Evolutionary conservation across 106 monocot species (phyloP).

Genomic region (Apostasia ramifera): DNA sequence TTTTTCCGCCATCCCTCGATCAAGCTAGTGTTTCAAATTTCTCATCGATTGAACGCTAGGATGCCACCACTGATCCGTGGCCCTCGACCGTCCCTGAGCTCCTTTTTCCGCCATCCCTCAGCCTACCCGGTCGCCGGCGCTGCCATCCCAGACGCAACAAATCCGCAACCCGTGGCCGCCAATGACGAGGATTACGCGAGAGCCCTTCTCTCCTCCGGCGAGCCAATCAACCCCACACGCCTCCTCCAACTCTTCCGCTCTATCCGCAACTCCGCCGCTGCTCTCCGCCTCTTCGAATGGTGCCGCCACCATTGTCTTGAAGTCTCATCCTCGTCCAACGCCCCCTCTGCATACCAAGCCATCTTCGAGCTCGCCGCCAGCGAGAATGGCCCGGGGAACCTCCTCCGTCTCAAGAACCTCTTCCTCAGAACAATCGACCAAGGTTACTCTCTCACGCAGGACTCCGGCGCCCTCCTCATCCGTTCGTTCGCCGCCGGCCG

Average conservation of each 20-base stretch:
- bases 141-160: too few relatives aligned
- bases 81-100: too few relatives aligned
- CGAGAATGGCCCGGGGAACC: neutral
- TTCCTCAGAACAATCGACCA: neutral
- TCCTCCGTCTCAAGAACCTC: neutral
- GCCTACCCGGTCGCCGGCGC: too few relatives aligned
- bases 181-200: neutral
- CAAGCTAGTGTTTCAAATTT: too few relatives aligned
- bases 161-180: too few relatives aligned
- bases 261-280: constrained; percentile 2
- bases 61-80: too few relatives aligned
- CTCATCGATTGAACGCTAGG: too few relatives aligned
- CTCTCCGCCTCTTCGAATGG: neutral
- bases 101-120: too few relatives aligned
- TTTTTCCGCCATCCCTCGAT: too few relatives aligned
- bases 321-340: neutral
- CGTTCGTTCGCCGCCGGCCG: neutral
- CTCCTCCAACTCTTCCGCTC: constrained; percentile 5
- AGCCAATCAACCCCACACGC: neutral
- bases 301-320: neutral
- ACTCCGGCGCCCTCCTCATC: neutral
- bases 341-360: constrained; percentile 2
- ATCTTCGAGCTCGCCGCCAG: constrained; percentile 4
- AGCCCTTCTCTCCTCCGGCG: neutral
- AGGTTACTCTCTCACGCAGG: neutral